Evolutionary conservation across 345 rosid species (phyloP).

Genomic region (Citrus maxima): DNA sequence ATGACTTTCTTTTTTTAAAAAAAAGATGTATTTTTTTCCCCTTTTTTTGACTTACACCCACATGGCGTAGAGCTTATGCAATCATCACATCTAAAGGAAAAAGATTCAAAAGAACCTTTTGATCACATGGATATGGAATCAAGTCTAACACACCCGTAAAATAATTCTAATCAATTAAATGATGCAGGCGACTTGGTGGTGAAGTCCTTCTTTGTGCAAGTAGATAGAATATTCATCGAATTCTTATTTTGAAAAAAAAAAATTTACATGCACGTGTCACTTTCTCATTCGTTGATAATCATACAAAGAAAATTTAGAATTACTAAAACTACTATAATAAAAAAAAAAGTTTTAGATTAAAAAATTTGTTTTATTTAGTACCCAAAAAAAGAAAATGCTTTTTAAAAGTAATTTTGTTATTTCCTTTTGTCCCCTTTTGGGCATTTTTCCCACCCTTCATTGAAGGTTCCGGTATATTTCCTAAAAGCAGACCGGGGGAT

Average conservation of each 20-base stretch:
- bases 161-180: neutral
- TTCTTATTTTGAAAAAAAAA: neutral
- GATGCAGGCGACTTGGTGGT: neutral
- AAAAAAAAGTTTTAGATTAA: no score
- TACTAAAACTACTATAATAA: neutral
- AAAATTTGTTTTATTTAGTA: no score
- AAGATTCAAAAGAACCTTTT: constrained; percentile 10
- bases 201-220: neutral
- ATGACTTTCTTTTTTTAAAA: neutral
- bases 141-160: neutral
- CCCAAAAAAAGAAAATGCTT: no score
- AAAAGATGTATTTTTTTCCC: neutral
- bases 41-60: constrained; percentile 10
- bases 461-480: constrained; percentile 19
- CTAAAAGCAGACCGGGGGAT: neutral
- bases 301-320: no score
- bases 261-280: neutral
- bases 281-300: neutral
- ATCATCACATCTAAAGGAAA: constrained; percentile 31
- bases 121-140: constrained; percentile 38
- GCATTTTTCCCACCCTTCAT: neutral
- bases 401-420: no score
- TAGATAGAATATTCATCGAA: constrained; percentile 11
- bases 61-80: constrained; percentile 36
- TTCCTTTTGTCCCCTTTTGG: no score